Conservation (phyloP, 75 land plant species). For the Selaginella moellendorffii region DNA sequence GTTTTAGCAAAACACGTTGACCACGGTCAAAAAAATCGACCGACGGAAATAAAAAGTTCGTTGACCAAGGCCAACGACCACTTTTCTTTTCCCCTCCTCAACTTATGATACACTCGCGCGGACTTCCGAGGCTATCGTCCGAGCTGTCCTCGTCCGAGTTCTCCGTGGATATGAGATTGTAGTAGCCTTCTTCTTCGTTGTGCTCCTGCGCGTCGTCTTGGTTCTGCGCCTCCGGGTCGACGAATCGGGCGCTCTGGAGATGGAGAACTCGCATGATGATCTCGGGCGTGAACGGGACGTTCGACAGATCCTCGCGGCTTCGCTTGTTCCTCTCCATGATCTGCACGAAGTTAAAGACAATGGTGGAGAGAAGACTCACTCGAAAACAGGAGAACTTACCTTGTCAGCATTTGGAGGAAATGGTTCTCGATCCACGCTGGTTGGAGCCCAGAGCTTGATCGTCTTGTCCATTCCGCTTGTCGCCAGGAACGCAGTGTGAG, state of each 20-base stretch:
- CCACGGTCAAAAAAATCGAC: no score
- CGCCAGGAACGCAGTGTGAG: conserved; percentile 56
- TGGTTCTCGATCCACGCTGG: conserved; percentile 27
- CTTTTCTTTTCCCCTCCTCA: no score
- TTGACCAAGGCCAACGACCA: no score
- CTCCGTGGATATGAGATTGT: no score
- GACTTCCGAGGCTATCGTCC: conserved; percentile 2
- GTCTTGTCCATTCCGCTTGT: conserved; percentile 81
- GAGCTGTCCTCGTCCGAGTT: conserved; percentile 21
- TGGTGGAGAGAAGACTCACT: background rate
- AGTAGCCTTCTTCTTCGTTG: no score
- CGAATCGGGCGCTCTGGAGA: background rate
- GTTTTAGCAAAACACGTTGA: no score
- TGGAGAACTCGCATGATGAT: background rate
- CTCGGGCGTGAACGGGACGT: background rate
- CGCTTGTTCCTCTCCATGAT: conserved; percentile 40
- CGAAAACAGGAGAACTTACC: no score
- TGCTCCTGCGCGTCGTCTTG: conserved; percentile 16
- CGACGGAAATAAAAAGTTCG: no score
- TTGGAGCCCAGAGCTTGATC: conserved; percentile 83
- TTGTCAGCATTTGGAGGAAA: conserved; percentile 51
- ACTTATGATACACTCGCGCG: background rate
- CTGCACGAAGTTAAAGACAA: background rate
- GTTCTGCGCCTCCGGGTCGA: no score
- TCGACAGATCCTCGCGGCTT: conserved; percentile 30